Base-by-base conservation (phyloP, 75 land plant species). In the Selaginella moellendorffii region DNA sequence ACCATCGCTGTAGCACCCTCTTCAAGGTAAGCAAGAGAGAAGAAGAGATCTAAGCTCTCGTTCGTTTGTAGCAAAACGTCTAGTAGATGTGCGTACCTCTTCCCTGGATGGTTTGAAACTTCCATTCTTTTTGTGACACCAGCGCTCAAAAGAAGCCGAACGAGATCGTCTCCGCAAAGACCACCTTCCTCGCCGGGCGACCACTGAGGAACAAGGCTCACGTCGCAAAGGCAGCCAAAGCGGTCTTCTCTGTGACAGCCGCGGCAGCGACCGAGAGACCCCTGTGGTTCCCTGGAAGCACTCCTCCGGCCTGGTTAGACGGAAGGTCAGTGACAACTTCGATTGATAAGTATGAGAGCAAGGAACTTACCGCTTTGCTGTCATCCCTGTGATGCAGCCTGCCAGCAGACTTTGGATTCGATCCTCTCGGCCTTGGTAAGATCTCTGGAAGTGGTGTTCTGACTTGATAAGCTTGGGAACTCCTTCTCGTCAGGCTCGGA, bases 231-330 rank as follows among this genome's bases (percentile, higher is more conserved):
- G 68, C 66, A 0, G 51, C 29, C 36, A 30, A 59, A 59, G 29
- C 76, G 46, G 60, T 77, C 12, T 30, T 79, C 28, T 22, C 80
- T 1, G 79, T 86, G 0, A 65, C 79, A 0, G 79, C 77, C 0
- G 80, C 60, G 1, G 92, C 85, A 27, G 81, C 78, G 14, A 76
- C 74, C 0, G 84, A 92, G 66, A 81, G 97, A 60, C 97, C 97
- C 1, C 68, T 92, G 26, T 92, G 97, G 96, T 88, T 92, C 65
- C 97, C 97, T 2, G 90, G 97, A 2, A 92, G 83, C 84, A 80
- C 78, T 9, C 86, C 97, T 52, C 97, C 97, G 24, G 74, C 75
- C 58, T 85, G 87, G 86, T 90, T 92, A 14, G 97, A 92, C 73
- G 97, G 97, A 73, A 85, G 93, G 90, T 87, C 5, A 5, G 46